A percentile compares a stretch with the other conserved stretches of the same genome.
These are phyloP conservation scores for Penicillium nordicum DNA, from an alignment of 2,329 filamentous ascomycete species.

Conservation along the genomic window DNA sequence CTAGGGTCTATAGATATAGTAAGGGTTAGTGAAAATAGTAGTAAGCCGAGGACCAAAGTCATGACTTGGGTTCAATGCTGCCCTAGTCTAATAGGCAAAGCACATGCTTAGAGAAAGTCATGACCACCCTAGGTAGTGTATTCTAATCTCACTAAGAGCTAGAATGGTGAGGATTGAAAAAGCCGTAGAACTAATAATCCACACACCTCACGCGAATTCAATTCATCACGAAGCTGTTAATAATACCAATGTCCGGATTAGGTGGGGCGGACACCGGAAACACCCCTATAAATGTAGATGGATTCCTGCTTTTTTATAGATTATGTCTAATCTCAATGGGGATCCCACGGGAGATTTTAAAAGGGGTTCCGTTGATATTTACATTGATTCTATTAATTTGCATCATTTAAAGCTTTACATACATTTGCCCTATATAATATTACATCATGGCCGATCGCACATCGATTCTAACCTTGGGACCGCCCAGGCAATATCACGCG, in stretches of 20 bases:
- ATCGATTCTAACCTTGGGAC: neutral
- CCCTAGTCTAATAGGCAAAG: constrained; percentile 49
- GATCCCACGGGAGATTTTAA: neutral
- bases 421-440: neutral
- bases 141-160: constrained; percentile 48
- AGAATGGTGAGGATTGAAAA: constrained; percentile 45
- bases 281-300: too few relatives aligned
- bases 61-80: constrained; percentile 48
- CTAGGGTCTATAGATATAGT: constrained; percentile 49
- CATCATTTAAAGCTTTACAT: too few relatives aligned
- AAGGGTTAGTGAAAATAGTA: constrained; percentile 42
- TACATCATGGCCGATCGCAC: neutral
- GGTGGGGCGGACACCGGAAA: too few relatives aligned
- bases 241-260: too few relatives aligned
- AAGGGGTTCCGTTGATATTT: neutral
- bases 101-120: constrained; percentile 30
- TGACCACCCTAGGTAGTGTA: constrained; percentile 40
- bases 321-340: neutral
- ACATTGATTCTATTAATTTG: neutral
- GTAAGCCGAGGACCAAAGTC: constrained; percentile 51
- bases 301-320: neutral
- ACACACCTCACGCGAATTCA: constrained; percentile 36
- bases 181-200: constrained; percentile 33
- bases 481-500: neutral
- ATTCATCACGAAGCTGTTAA: too few relatives aligned